These are phyloP conservation scores for Phytophthora cactorum DNA, from an alignment of 352 stramenopile species.

Conservation along the genomic window DNA sequence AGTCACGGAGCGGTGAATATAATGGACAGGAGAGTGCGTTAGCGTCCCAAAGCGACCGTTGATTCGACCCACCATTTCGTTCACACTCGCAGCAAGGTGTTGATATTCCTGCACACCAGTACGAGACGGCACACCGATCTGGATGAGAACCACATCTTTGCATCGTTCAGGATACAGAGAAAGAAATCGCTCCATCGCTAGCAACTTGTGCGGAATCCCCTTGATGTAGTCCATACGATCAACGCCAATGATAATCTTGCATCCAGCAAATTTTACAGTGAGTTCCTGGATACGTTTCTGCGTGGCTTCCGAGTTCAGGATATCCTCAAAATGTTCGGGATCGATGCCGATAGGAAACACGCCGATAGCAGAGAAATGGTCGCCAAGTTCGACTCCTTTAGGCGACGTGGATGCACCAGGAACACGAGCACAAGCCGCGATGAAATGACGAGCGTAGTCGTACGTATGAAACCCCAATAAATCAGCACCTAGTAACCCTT, in stretches of 20 bases:
- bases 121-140: conserved; percentile 93
- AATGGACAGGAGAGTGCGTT: conserved; percentile 89
- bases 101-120: conserved; percentile 88
- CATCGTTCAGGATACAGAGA: conserved; percentile 85
- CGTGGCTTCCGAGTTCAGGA: conserved; percentile 52
- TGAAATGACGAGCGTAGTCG: conserved; percentile 88
- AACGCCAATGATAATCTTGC: conserved; percentile 87
- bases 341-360: conserved; percentile 90
- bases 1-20: conserved; percentile 84
- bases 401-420: conserved; percentile 75
- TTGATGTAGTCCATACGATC: conserved; percentile 91
- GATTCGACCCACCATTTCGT: conserved; percentile 89
- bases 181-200: conserved; percentile 89
- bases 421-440: conserved; percentile 77
- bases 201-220: conserved; percentile 86
- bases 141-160: conserved; percentile 93
- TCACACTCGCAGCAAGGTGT: conserved; percentile 80
- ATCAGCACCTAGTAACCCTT: conserved; percentile 82
- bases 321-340: conserved; percentile 82
- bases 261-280: conserved; percentile 64
- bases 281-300: conserved; percentile 71
- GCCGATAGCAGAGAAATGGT: conserved; percentile 82
- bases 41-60: conserved; percentile 88
- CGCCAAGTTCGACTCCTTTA: conserved; percentile 81
- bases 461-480: conserved; percentile 89